Conservation (phyloP, 768 basidiomycete species). For the Austroboletus eburneus region DNA sequence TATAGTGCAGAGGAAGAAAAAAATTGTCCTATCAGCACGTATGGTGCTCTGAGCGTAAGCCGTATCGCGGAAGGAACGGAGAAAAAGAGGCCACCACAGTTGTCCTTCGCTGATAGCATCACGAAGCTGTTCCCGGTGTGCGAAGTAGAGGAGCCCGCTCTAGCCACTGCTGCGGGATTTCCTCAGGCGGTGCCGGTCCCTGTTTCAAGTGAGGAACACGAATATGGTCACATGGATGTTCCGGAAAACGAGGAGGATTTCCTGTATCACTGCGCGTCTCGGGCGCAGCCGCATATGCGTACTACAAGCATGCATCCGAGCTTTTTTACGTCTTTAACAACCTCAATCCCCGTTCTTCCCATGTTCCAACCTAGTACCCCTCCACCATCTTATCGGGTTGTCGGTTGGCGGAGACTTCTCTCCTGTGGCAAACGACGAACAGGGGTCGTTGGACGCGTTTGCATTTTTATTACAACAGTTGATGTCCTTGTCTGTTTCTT, state of each 20-base stretch:
- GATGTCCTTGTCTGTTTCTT: conserved; percentile 12
- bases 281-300: conserved; percentile 20
- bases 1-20: conserved; percentile 40
- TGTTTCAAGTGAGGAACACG: conserved; percentile 1
- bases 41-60: conserved; percentile 15
- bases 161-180: conserved; percentile 18
- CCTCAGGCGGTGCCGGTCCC: conserved; percentile 9
- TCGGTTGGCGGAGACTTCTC: conserved; percentile 2
- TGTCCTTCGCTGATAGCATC: conserved; percentile 14
- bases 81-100: conserved; percentile 15
- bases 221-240: not conserved
- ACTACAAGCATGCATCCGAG: conserved; percentile 27
- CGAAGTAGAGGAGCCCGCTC: conserved; percentile 24
- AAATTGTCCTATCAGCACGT: conserved; percentile 12
- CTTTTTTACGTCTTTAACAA: conserved; percentile 3
- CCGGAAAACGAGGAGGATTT: conserved; percentile 21
- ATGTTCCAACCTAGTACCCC: conserved; percentile 25
- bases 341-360: conserved; percentile 13
- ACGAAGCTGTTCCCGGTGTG: conserved; percentile 28
- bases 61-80: conserved; percentile 11
- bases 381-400: conserved; percentile 21
- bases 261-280: conserved; percentile 20
- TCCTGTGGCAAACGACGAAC: not conserved
- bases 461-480: conserved; percentile 28
- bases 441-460: conserved; percentile 17